Evolutionary conservation across 441 rosid species (phyloP).

Genomic region (Erodium texanum): DNA sequence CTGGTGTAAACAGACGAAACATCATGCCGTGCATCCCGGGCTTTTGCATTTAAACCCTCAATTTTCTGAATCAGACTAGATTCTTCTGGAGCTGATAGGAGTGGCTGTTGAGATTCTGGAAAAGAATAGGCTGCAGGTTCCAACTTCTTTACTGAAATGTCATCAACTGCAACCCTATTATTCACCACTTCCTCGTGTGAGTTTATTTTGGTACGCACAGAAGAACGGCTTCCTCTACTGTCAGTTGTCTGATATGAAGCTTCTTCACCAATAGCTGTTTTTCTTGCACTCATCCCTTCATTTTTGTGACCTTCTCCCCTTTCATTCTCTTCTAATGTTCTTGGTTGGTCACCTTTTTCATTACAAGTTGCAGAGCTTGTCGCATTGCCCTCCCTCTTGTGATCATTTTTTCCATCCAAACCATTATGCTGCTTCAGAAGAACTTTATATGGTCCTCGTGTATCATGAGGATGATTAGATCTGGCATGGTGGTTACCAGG

Average conservation of each 20-base stretch:
- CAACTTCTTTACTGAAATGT: conserved; percentile 24
- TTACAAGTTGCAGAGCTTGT: conserved; percentile 25
- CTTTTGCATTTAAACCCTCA: conserved; percentile 47
- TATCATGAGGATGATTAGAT: conserved; percentile 45
- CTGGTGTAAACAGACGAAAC: conserved; percentile 12
- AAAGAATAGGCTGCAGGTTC: conserved; percentile 21
- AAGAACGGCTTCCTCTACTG: conserved; percentile 22
- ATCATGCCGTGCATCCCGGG: conserved; percentile 20
- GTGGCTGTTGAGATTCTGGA: conserved; percentile 22
- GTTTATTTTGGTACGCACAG: conserved; percentile 26
- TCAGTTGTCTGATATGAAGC: conserved; percentile 28
- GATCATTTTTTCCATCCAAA: conserved; percentile 49
- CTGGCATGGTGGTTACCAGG: conserved; percentile 42
- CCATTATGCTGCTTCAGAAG: conserved; percentile 67
- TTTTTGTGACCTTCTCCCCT: conserved; percentile 36
- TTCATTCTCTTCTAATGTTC: conserved; percentile 39
- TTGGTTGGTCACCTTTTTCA: conserved; percentile 33
- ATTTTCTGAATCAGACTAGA: conserved; percentile 74
- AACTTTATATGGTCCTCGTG: conserved; percentile 56
- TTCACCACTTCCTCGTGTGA: conserved; percentile 29
- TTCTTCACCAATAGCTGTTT: conserved; percentile 24
- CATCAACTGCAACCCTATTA: conserved; percentile 31
- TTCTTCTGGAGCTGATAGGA: conserved; percentile 33
- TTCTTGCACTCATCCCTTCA: conserved; percentile 29
- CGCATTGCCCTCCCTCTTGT: conserved; percentile 35